Evolutionary conservation across 345 rosid species (phyloP).

Genomic region (Euphorbia peplus): DNA sequence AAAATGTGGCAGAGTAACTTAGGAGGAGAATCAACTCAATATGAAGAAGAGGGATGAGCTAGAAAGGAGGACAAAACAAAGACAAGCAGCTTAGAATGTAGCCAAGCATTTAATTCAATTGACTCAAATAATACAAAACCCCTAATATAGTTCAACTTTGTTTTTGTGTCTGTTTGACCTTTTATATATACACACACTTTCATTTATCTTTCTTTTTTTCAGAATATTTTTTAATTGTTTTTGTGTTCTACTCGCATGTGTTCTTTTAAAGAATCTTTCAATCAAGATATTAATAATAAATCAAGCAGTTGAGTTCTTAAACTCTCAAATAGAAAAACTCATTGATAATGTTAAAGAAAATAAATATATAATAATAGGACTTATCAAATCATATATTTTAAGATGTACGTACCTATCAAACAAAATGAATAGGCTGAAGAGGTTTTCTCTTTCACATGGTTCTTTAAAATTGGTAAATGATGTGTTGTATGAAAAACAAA

Average conservation of each 20-base stretch:
- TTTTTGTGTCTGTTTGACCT: background rate
- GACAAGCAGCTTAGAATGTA: background rate
- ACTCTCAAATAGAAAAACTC: background rate
- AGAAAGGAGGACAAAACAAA: background rate
- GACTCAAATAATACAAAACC: background rate
- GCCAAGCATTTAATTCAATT: background rate
- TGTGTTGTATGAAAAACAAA: background rate
- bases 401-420: background rate
- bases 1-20: background rate
- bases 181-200: no score
- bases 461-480: no score
- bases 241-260: background rate
- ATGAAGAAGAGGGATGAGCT: background rate
- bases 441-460: background rate
- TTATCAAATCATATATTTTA: background rate
- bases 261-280: background rate
- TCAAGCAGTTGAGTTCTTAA: background rate
- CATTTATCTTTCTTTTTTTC: no score
- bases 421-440: background rate
- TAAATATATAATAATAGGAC: background rate
- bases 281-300: no score
- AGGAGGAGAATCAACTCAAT: no score
- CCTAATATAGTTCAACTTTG: background rate
- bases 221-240: no score
- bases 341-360: background rate